Base-by-base conservation (phyloP, 208 protist species). In the Trypanosoma brucei region DNA sequence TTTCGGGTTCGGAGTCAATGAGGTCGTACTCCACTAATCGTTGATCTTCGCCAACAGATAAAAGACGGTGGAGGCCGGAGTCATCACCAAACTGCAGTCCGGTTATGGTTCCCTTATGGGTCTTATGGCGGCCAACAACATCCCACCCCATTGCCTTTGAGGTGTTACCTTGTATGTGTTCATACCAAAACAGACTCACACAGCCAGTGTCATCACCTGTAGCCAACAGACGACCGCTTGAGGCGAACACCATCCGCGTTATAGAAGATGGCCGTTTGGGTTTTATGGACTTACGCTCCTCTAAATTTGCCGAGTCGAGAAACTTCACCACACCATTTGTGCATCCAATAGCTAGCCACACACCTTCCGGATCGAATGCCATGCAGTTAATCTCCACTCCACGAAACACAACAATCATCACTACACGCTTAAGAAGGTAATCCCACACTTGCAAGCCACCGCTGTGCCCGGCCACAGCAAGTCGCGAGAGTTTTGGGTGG, bases 21-120 rank as follows among this genome's bases (percentile, higher is more conserved):
- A 98, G 59, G 71, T 98, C 92, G 72, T 97, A 98, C 80, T 97
- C 93, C 53, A 98, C 93, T 8, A 98, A 72, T 6, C 82, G 68
- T 68, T 95, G 88, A 73, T 98, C 96, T 13, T 92, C 86, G 37
- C 88, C 91, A 22, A 97, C 79, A n/a, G 93, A 97, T 54, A 98
- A 70, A 4, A 98, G 84, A 0, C 91, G 80, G 35, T 77, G 37
- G 71, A 78, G 34, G 67, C 54, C 53, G 36, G 65, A 59, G 63
- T 78, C 62, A 51, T 68, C 31, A 59, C 76, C 75, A 77, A 98
- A 98, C 59, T 95, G 83, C 9, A 97, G 63, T 33, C 87, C 94
- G 50, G 82, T 82, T 63, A 98, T 95, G 50, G 86, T 50, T 13
- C 79, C 83, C 40, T 81, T 69, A 75, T 98, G 96, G n/a, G 91